Conservation (phyloP, 768 basidiomycete genomes). For the Mycena belliarum region DNA sequence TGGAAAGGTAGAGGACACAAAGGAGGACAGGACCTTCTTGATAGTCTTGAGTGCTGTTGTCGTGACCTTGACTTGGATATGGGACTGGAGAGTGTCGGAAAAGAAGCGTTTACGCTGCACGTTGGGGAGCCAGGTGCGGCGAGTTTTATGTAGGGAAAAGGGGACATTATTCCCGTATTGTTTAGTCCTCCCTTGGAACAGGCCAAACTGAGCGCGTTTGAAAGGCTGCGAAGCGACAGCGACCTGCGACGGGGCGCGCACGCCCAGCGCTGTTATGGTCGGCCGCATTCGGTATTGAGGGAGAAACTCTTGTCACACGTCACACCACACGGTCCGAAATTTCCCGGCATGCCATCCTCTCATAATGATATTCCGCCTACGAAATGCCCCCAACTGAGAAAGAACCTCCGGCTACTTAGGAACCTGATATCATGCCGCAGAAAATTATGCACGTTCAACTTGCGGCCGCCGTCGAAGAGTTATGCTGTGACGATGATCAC, state of each 20-base stretch:
- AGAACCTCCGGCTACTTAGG: no score
- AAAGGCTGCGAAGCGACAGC: slow-evolving; percentile 63
- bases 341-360: no score
- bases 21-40: slow-evolving; percentile 62
- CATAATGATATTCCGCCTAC: no score
- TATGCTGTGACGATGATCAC: neutral
- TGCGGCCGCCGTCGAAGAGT: no score
- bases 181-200: slow-evolving; percentile 81
- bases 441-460: no score
- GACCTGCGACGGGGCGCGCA: slow-evolving; percentile 17
- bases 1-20: neutral
- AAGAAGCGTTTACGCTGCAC: slow-evolving; percentile 74
- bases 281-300: slow-evolving; percentile 12
- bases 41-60: slow-evolving; percentile 79
- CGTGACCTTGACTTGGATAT: slow-evolving; percentile 69
- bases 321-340: no score
- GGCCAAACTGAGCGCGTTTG: slow-evolving; percentile 77
- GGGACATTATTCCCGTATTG: slow-evolving; percentile 89
- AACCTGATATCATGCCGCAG: no score
- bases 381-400: no score
- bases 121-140: slow-evolving; percentile 87
- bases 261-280: neutral
- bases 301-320: no score
- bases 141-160: slow-evolving; percentile 85
- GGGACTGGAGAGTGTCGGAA: slow-evolving; percentile 62